A percentile compares a stretch with the other conserved stretches of the same genome.
Conservation (phyloP, 106 monocot genomes). For the Dioscorea zingiberensis region DNA sequence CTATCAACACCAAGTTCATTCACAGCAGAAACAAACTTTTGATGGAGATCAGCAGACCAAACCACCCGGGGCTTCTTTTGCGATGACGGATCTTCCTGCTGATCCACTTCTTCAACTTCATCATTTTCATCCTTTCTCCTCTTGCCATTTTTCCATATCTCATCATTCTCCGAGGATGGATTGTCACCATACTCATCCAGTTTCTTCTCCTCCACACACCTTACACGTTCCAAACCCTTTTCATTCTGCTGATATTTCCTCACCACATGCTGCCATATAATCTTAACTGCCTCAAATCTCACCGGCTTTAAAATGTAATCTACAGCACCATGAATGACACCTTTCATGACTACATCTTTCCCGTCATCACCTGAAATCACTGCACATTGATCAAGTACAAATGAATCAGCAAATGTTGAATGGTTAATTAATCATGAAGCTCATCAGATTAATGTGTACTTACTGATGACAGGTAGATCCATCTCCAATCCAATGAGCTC, state of each 20-base stretch:
- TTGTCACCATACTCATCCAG: conserved; percentile 7
- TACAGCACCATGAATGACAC: conserved; percentile 16
- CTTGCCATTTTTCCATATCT: neutral
- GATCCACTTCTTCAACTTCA: conserved; percentile 10
- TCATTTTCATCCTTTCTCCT: conserved; percentile 17
- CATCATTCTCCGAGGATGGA: conserved; percentile 4
- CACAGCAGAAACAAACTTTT: conserved; percentile 23
- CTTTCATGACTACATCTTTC: conserved; percentile 22
- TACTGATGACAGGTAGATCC: conserved; percentile 16
- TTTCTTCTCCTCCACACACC: conserved; percentile 10
- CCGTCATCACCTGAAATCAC: conserved; percentile 23
- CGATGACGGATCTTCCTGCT: conserved; percentile 12
- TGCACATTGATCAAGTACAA: neutral
- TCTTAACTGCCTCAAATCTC: conserved; percentile 16
- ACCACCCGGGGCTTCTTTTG: conserved; percentile 24
- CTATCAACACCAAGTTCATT: conserved; percentile 22
- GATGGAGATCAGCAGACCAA: conserved; percentile 23
- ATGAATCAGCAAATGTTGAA: neutral
- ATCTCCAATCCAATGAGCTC: conserved; percentile 9
- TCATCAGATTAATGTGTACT: conserved; percentile 2
- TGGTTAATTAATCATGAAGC: too few relatives aligned
- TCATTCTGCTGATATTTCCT: conserved; percentile 6
- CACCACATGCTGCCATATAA: conserved; percentile 24
- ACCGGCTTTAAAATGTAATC: conserved; percentile 26
- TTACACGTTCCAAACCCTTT: neutral